Evolutionary conservation across 2,329 filamentous ascomycete genomes (phyloP).

Genomic region (Coniochaeta ligniaria): DNA sequence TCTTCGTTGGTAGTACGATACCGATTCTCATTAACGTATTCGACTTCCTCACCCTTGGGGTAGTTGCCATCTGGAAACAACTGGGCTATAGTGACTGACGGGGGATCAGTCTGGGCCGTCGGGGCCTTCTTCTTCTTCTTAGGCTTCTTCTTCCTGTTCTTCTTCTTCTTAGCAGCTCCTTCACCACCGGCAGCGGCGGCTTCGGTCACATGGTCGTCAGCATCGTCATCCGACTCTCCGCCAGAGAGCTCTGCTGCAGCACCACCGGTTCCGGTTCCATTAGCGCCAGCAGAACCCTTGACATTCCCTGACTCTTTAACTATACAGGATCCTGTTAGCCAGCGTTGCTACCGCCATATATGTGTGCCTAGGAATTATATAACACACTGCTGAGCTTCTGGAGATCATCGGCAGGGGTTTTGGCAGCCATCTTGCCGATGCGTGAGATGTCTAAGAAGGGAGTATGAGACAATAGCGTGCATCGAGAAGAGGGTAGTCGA

Average conservation of each 20-base stretch:
- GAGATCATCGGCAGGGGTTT: background rate
- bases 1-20: slow-evolving; percentile 77
- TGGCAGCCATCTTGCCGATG: background rate
- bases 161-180: slow-evolving; percentile 56
- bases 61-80: slow-evolving; percentile 68
- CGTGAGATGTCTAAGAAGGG: background rate
- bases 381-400: background rate
- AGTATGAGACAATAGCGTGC: background rate
- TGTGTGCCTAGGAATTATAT: background rate
- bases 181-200: slow-evolving; percentile 22
- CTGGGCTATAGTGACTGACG: slow-evolving; percentile 62
- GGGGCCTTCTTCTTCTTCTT: slow-evolving; percentile 62
- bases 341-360: background rate
- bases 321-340: background rate
- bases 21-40: slow-evolving; percentile 69
- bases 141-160: slow-evolving; percentile 71
- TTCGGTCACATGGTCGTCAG: slow-evolving; percentile 28
- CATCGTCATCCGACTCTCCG: slow-evolving; percentile 47
- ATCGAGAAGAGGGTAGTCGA: background rate
- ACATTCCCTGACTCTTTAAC: background rate
- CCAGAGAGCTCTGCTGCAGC: slow-evolving; percentile 23
- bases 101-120: slow-evolving; percentile 67
- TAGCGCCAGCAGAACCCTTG: background rate
- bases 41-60: slow-evolving; percentile 69
- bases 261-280: slow-evolving; percentile 7